Base-by-base conservation (phyloP, 768 basidiomycete genomes). In the Pleurotus tuoliensis region DNA sequence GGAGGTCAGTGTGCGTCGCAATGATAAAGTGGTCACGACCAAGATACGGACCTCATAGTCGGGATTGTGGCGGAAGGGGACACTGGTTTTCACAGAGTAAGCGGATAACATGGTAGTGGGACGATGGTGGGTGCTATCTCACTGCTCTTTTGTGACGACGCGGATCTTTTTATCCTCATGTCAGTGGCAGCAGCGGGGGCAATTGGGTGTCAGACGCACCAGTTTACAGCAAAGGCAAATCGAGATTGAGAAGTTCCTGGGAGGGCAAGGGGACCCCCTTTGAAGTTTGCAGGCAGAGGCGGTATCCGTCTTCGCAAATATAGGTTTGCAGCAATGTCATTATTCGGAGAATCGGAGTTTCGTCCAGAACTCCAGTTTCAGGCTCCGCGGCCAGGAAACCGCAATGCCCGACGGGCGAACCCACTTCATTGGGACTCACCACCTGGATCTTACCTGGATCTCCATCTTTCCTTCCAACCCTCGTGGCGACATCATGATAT, bases 1-100 rank as follows among this genome's bases (percentile, higher is more conserved):
- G 72, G 70, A 43, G 63, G 27, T 50, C 34, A 30, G 34, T 4
- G 48, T 9, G 7, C 3, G 47, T 24, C 15, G 6, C 47, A 13
- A 38, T 18, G 18, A 34, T 20, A 16, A 40, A 53, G 18, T 43
- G 51, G 51, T 53, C 51, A 53, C 47, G 44, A 47, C 18, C 55
- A 56, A 16, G 6, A 56, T 34, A 34, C 30, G 27, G 27, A 56
- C 55, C 55, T 56, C 55, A 30, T 47, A 30, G 55, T 48, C 16
- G 20, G 37, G 4, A 11, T 39, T 38, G 27, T 30, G 40, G 16
- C 20, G 51, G 39, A 53, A 39, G 24, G 51, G 39, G 39, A 4
- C 37, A 25, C 18, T 41, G 15, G 37, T 53, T 53, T 53, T 20
- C 38, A 20, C 12, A 40, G 51, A 13, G 38, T 53, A 25, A 53